phyloP scores from a whole-genome alignment of 352 stramenopile genomes.

The Globisporangium takayamanum region DNA sequence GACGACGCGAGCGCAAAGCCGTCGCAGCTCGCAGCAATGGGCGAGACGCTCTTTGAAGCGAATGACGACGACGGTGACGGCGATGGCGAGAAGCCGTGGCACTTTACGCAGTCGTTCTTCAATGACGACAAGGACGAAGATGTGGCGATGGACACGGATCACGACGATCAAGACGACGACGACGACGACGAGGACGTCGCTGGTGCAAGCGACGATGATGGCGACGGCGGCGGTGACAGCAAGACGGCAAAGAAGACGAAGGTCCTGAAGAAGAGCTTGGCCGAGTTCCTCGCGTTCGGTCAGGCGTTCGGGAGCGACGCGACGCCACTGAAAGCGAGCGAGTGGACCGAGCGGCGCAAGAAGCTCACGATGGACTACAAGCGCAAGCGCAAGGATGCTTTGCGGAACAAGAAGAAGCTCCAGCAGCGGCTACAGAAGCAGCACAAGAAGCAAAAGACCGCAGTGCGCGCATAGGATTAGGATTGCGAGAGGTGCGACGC shows the following conservation, averaged over 20 bases:
- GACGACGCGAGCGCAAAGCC: conserved; percentile 28
- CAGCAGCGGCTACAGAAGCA: conserved; percentile 32
- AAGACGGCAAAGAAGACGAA: conserved; percentile 16
- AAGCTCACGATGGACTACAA: conserved; percentile 80
- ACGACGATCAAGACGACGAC: conserved; percentile 15
- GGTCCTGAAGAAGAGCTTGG: conserved; percentile 34
- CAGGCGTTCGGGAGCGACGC: conserved; percentile 26
- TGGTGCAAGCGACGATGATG: conserved; percentile 27
- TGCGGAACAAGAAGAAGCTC: conserved; percentile 71
- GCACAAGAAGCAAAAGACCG: conserved; percentile 32
- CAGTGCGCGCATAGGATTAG: neutral
- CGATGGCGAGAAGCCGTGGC: conserved; percentile 22
- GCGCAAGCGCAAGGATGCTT: conserved; percentile 66
- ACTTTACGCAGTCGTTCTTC: conserved; percentile 34
- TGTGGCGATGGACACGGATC: conserved; percentile 18
- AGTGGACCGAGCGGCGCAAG: conserved; percentile 58
- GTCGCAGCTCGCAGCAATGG: conserved; percentile 28
- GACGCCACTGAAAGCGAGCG: conserved; percentile 14
- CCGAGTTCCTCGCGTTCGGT: conserved; percentile 64
- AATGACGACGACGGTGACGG: conserved; percentile 17
- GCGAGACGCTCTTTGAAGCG: conserved; percentile 42
- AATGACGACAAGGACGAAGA: conserved; percentile 28
- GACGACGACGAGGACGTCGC: conserved; percentile 24
- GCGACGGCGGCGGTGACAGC: conserved; percentile 21
- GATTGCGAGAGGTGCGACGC: neutral